Evolutionary conservation across 2,329 filamentous ascomycete genomes (phyloP).

Genomic region (Colletotrichum tropicale): DNA sequence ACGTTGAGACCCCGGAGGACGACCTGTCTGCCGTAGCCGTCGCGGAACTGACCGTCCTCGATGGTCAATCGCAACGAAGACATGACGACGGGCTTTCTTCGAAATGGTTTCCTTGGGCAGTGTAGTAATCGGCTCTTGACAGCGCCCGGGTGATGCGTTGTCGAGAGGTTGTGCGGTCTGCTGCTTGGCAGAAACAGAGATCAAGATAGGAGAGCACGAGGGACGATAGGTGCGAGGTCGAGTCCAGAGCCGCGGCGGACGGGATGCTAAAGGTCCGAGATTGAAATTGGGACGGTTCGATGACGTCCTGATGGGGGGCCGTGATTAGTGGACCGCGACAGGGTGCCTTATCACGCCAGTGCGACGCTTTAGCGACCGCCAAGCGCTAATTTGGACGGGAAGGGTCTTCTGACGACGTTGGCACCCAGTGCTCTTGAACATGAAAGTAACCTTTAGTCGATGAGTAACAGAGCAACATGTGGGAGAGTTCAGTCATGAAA

Average conservation of each 20-base stretch:
- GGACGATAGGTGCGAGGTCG: neutral
- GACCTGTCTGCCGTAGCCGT: slow-evolving; percentile 81
- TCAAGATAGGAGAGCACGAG: slow-evolving; percentile 1
- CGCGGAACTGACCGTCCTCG: slow-evolving; percentile 84
- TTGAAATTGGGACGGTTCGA: slow-evolving; percentile 18
- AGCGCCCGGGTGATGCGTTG: neutral
- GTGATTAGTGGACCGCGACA: slow-evolving; percentile 8
- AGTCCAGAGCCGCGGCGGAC: neutral
- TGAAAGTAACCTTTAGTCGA: neutral
- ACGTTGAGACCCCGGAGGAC: slow-evolving; percentile 93
- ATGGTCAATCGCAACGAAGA: slow-evolving; percentile 78
- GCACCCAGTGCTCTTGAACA: neutral
- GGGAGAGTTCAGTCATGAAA: neutral
- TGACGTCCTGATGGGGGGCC: slow-evolving; percentile 15
- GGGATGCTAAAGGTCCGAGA: slow-evolving; percentile 14
- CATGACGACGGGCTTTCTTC: slow-evolving; percentile 55
- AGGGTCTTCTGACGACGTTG: neutral
- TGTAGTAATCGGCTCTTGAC: neutral
- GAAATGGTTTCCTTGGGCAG: neutral
- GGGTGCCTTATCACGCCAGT: slow-evolving; percentile 5
- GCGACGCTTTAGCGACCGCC: slow-evolving; percentile 1
- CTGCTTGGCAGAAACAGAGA: neutral
- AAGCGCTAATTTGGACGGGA: slow-evolving; percentile 2
- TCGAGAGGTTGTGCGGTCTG: neutral
- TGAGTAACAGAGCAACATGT: neutral